Conservation (phyloP, 768 basidiomycete species). For the Rhodotorula sphaerocarpa region DNA sequence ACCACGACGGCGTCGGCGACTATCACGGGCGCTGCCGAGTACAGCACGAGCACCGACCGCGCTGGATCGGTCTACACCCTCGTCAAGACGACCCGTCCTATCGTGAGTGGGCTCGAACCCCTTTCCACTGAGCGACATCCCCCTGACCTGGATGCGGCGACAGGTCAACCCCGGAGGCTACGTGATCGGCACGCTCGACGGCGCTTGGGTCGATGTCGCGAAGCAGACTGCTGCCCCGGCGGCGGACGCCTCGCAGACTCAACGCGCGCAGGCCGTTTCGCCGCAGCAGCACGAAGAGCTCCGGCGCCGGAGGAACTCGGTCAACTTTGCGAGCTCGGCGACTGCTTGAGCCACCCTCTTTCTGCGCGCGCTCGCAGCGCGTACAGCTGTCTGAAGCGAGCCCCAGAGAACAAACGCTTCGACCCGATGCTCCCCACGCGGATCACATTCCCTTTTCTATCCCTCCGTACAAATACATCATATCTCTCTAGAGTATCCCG, state of each 20-base stretch:
- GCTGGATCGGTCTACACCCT: constrained; percentile 7
- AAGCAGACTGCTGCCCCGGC: constrained; percentile 2
- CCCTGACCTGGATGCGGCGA: too few relatives aligned
- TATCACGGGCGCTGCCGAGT: constrained; percentile 2
- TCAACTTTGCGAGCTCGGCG: neutral
- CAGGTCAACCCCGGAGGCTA: constrained; percentile 28
- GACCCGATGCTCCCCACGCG: too few relatives aligned
- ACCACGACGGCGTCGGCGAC: neutral
- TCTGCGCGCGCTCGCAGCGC: too few relatives aligned
- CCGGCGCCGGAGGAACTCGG: neutral
- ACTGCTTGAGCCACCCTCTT: too few relatives aligned
- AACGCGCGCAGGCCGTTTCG: too few relatives aligned
- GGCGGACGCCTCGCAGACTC: neutral
- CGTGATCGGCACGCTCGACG: constrained; percentile 26
- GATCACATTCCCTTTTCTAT: too few relatives aligned
- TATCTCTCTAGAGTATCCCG: too few relatives aligned
- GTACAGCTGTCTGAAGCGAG: too few relatives aligned
- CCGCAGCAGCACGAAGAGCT: neutral
- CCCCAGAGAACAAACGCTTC: too few relatives aligned
- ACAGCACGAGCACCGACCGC: constrained; percentile 15
- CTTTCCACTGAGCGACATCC: too few relatives aligned
- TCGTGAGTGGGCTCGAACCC: constrained; percentile 1
- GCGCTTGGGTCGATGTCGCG: constrained; percentile 23
- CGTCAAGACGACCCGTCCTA: constrained; percentile 31
- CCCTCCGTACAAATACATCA: too few relatives aligned